Conservation (phyloP, 768 basidiomycete species). For the Boletus sp. region DNA sequence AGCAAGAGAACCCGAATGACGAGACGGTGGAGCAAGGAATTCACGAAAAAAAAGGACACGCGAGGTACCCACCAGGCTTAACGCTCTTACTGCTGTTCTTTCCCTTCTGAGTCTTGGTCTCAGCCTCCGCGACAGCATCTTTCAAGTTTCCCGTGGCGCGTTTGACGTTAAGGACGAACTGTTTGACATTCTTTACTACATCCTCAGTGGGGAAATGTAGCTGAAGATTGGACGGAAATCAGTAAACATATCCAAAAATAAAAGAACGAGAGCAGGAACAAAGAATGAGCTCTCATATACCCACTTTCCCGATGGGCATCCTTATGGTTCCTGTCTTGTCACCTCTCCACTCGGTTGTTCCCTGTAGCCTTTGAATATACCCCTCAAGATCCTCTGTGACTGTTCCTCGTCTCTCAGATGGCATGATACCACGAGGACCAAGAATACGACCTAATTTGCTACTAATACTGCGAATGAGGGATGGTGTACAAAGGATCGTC, state of each 20-base stretch:
- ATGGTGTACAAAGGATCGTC: conserved; percentile 80
- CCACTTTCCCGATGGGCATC: conserved; percentile 75
- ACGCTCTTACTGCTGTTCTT: conserved; percentile 36
- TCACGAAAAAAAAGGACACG: not conserved
- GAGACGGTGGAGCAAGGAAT: not conserved
- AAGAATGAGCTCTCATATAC: conserved; percentile 15
- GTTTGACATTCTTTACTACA: conserved; percentile 73
- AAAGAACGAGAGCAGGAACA: not conserved
- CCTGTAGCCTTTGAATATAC: conserved; percentile 76
- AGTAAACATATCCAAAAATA: not conserved
- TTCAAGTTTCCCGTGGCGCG: conserved; percentile 69
- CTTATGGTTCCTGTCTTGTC: conserved; percentile 85
- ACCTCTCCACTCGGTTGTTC: conserved; percentile 90
- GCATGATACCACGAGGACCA: conserved; percentile 94
- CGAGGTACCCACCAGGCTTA: conserved; percentile 43
- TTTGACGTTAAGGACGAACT: conserved; percentile 74
- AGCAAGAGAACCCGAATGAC: not conserved
- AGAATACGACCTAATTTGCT: conserved; percentile 76
- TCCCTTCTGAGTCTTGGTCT: conserved; percentile 42
- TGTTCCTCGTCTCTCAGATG: conserved; percentile 88
- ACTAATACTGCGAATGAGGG: conserved; percentile 75
- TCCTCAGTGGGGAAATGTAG: conserved; percentile 73
- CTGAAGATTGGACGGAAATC: conserved; percentile 37
- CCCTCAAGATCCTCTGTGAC: conserved; percentile 87
- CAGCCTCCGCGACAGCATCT: conserved; percentile 38